Evolutionary conservation across 805 yeast genomes (phyloP), one percentile per base, ranked within the genome.

Genomic region (Kregervanrija fluxuum): DNA sequence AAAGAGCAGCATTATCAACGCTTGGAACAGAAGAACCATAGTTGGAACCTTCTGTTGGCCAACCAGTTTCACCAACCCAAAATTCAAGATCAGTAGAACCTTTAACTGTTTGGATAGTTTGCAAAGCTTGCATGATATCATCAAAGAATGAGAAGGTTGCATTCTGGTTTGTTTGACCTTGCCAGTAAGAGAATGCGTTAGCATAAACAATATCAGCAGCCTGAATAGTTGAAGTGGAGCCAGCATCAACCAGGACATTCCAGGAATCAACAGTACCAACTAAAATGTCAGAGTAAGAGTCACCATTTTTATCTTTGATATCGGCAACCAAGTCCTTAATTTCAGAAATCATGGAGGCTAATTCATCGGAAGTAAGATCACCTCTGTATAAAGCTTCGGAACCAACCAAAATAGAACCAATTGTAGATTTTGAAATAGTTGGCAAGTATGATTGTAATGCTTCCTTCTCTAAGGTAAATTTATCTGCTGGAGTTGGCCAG

Each of bases 111-210:
- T 91, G 96, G 59, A 91, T 79, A 49, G 74, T 72, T 73, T 88
- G 95, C 65, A 91, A 71, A 54, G 97, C 96, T 75, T 91, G 97
- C 96, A 90, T 89, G 66, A 91, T 87, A 66, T 91, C 97, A 65
- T 90, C 97, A 54, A 88, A 78, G 83, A 90, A 91, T 2, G 96
- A 88, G 75, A 79, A 86, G 13, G 95, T 79, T 28, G 96, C 78
- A 66, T 90, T 90, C 41, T 66, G 60, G 77, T 75, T 76, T 54
- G 88, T 75, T 73, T 89, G 97, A 37, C 97, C 97, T 73, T 91
- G 98, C 98, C 98, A 91, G 82, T 90, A 91, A 8, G 97, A 86
- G 77, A 91, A 91, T 41, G 96, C 97, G 64, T 91, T 91, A 60
- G 96, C 95, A 65, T 82, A 85, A 49, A 89, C 80, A 57, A 87